These are phyloP conservation scores for Camellia japonica DNA, from an alignment of 148 eudicot species.

Conservation along the genomic window DNA sequence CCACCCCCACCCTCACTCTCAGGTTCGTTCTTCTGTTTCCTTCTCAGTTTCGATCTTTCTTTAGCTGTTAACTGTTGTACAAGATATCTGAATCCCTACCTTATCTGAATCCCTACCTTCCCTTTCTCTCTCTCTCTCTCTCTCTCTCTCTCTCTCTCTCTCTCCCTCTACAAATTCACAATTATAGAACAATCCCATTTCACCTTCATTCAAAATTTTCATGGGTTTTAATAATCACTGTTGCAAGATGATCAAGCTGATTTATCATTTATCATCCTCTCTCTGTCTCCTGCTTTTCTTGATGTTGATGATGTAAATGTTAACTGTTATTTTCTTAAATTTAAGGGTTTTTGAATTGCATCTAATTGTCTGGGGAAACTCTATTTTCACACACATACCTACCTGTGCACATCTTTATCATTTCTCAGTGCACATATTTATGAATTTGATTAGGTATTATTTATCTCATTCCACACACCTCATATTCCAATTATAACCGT, in stretches of 20 bases:
- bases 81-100: neutral
- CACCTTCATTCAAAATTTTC: neutral
- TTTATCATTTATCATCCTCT: neutral
- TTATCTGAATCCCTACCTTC: neutral
- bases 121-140: no score
- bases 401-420: no score
- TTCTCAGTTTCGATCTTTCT: neutral
- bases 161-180: neutral
- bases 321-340: neutral
- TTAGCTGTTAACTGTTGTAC: neutral
- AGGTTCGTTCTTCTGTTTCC: neutral
- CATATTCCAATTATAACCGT: no score
- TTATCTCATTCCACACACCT: no score
- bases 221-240: neutral
- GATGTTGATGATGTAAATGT: neutral
- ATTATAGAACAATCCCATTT: neutral
- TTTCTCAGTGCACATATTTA: no score
- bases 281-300: neutral
- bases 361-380: neutral
- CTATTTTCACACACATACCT: no score
- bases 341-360: neutral
- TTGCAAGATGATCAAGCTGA: neutral
- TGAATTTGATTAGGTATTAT: no score
- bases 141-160: neutral
- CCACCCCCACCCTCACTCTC: no score